phyloP scores from a whole-genome alignment of 2,329 filamentous ascomycete species.

The Fusarium bulbicola region DNA sequence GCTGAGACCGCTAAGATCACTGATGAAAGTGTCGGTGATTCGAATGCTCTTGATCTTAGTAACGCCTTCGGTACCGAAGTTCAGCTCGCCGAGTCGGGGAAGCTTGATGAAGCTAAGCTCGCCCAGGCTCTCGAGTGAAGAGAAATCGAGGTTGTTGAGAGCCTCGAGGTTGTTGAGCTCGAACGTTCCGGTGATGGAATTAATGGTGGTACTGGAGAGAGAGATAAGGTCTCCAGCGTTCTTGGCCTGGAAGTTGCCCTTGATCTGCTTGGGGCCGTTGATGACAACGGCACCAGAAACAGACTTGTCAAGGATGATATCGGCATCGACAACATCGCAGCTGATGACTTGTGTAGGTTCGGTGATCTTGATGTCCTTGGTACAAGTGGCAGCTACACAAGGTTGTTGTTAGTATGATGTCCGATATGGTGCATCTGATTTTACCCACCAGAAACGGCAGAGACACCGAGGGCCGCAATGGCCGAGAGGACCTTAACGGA shows the following conservation, averaged over 20 bases:
- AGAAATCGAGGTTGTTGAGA: slow-evolving; percentile 74
- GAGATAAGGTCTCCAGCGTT: slow-evolving; percentile 66
- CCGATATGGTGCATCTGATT: background rate
- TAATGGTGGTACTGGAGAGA: slow-evolving; percentile 69
- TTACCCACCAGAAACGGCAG: slow-evolving; percentile 55
- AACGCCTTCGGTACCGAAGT: slow-evolving; percentile 65
- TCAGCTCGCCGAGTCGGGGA: slow-evolving; percentile 62
- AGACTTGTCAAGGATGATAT: slow-evolving; percentile 69
- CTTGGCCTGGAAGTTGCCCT: slow-evolving; percentile 69
- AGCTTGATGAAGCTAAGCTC: slow-evolving; percentile 78
- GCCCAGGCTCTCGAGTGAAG: slow-evolving; percentile 70
- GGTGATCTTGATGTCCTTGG: slow-evolving; percentile 68
- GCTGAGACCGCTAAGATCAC: slow-evolving; percentile 81
- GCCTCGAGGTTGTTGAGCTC: slow-evolving; percentile 72
- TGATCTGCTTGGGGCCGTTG: slow-evolving; percentile 65
- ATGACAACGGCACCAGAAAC: slow-evolving; percentile 69
- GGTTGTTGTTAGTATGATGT: background rate
- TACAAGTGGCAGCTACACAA: slow-evolving; percentile 48
- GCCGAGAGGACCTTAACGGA: slow-evolving; percentile 56
- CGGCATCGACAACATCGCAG: slow-evolving; percentile 76
- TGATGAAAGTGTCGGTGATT: slow-evolving; percentile 88
- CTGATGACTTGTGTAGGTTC: slow-evolving; percentile 68
- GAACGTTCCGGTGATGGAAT: slow-evolving; percentile 75
- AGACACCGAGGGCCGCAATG: slow-evolving; percentile 53
- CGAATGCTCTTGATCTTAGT: slow-evolving; percentile 72